phyloP scores from a whole-genome alignment of 129 eudicot species.

The Chrysanthemum lavandulifolium region DNA sequence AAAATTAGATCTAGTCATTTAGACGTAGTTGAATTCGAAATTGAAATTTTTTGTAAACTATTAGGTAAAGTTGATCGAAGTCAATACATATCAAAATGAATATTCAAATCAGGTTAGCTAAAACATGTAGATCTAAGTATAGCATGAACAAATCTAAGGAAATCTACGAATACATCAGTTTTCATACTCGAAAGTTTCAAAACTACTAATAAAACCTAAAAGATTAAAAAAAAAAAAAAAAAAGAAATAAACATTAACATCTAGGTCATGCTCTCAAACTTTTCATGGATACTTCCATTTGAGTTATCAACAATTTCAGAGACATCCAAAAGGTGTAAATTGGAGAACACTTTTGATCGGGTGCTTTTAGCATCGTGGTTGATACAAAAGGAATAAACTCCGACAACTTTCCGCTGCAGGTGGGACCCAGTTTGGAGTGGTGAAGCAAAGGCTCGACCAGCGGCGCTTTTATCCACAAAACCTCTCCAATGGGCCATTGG shows the following conservation, averaged over 20 bases:
- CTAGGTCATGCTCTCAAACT: too few relatives aligned
- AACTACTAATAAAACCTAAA: neutral
- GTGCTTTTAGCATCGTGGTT: too few relatives aligned
- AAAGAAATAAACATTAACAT: neutral
- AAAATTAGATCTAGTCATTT: slow-evolving; percentile 3
- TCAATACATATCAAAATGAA: neutral
- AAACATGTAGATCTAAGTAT: slow-evolving; percentile 13
- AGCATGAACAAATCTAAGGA: slow-evolving; percentile 6
- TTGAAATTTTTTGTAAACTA: neutral
- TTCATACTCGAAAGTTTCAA: neutral
- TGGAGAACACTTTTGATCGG: too few relatives aligned
- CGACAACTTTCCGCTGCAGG: too few relatives aligned
- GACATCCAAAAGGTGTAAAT: too few relatives aligned
- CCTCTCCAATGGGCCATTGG: too few relatives aligned
- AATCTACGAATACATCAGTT: neutral
- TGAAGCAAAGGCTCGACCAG: too few relatives aligned
- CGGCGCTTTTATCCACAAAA: too few relatives aligned
- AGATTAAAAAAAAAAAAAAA: neutral
- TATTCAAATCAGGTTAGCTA: slow-evolving; percentile 1
- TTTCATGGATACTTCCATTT: too few relatives aligned
- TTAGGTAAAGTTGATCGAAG: neutral
- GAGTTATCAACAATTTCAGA: too few relatives aligned
- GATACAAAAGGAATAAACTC: too few relatives aligned
- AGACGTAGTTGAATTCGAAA: neutral
- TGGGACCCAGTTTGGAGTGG: too few relatives aligned